Percentiles rank a stretch among this genome's conserved stretches.
Conservation (phyloP, 2,329 filamentous ascomycete species). For the Fonsecaea erecta region DNA sequence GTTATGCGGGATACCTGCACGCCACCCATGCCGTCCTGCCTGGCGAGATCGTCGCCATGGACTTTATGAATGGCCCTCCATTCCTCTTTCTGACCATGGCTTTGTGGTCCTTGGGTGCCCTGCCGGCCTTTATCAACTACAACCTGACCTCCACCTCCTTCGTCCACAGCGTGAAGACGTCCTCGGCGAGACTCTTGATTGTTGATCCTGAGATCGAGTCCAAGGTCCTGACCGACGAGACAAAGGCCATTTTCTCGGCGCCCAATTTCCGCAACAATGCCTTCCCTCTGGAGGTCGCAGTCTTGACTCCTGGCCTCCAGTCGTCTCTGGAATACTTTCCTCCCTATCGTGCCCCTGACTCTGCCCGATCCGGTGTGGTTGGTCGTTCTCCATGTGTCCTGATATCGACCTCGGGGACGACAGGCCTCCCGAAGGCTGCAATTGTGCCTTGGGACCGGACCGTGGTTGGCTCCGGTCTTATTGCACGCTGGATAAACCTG, state of each 20-base stretch:
- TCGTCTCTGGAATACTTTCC: constrained; percentile 42
- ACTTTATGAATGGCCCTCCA: constrained; percentile 79
- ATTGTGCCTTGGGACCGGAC: constrained; percentile 35
- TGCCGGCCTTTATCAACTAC: constrained; percentile 87
- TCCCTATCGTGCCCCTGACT: constrained; percentile 64
- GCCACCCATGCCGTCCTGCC: constrained; percentile 65
- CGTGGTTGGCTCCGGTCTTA: constrained; percentile 57
- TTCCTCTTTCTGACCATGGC: constrained; percentile 78
- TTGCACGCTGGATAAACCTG: constrained; percentile 62
- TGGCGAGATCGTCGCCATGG: constrained; percentile 77
- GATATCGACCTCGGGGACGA: constrained; percentile 96
- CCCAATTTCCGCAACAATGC: constrained; percentile 46
- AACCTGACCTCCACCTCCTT: constrained; percentile 72
- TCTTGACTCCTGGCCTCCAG: constrained; percentile 65
- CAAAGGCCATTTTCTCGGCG: constrained; percentile 48
- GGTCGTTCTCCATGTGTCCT: constrained; percentile 68
- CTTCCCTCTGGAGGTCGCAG: constrained; percentile 60
- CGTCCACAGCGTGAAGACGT: constrained; percentile 72
- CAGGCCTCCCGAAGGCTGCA: constrained; percentile 85
- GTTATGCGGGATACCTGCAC: constrained; percentile 77
- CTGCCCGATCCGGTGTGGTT: constrained; percentile 57
- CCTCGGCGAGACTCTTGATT: constrained; percentile 69
- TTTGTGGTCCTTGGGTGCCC: constrained; percentile 80
- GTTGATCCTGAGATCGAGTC: constrained; percentile 69
- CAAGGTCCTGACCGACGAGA: constrained; percentile 52